Evolutionary conservation across 768 basidiomycete species (phyloP).

Genomic region (Russula griseocarnosa): DNA sequence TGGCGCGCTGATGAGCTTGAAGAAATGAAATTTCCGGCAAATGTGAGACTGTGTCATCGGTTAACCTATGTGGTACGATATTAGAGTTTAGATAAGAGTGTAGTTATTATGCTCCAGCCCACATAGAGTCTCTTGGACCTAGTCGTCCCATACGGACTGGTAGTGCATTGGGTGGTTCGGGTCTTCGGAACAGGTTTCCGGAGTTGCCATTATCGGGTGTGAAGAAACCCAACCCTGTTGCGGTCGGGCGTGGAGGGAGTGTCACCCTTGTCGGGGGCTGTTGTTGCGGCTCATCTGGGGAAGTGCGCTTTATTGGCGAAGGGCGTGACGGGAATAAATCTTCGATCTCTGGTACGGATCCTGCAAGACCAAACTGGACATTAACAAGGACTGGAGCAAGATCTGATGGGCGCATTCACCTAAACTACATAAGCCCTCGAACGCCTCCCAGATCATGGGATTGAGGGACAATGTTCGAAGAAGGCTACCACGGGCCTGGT

Average conservation of each 20-base stretch:
- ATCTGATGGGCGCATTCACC: conserved; percentile 43
- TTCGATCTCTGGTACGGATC: conserved; percentile 66
- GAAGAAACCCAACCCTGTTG: conserved; percentile 71
- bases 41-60: conserved; percentile 51
- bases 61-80: conserved; percentile 13
- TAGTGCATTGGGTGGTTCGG: conserved; percentile 46
- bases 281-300: conserved; percentile 50
- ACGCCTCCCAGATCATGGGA: conserved; percentile 89
- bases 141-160: conserved; percentile 56
- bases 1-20: conserved; percentile 43
- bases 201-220: conserved; percentile 62
- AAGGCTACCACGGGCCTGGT: conserved; percentile 69
- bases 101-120: conserved; percentile 29
- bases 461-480: conserved; percentile 65
- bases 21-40: conserved; percentile 57
- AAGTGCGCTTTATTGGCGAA: conserved; percentile 49
- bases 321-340: conserved; percentile 65
- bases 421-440: conserved; percentile 77
- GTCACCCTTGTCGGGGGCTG: conserved; percentile 35
- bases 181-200: conserved; percentile 53
- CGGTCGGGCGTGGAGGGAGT: conserved; percentile 44
- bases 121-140: conserved; percentile 64
- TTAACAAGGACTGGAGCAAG: conserved; percentile 17
- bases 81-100: conserved; percentile 3
- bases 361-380: conserved; percentile 38